Percentiles rank a stretch among this genome's conserved stretches.
phyloP scores from a whole-genome alignment of 768 basidiomycete genomes.

The Wakefieldia striispora region DNA sequence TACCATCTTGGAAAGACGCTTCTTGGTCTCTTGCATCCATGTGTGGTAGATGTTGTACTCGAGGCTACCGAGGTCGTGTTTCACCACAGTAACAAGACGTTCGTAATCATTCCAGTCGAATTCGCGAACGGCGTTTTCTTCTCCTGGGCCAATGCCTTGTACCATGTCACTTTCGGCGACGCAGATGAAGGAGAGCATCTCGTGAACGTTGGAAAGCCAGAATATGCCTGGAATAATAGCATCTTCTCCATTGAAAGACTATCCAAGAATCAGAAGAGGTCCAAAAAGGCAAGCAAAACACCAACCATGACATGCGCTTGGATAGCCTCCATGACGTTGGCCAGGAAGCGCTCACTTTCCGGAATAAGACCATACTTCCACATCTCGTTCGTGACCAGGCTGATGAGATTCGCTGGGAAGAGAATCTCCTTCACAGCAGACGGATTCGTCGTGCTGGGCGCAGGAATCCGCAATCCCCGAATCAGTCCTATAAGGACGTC shows the following conservation, averaged over 20 bases:
- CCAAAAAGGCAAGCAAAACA: constrained; percentile 13
- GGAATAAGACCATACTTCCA: constrained; percentile 98
- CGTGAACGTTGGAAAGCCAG: constrained; percentile 99
- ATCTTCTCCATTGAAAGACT: constrained; percentile 93
- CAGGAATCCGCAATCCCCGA: constrained; percentile 88
- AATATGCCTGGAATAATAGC: constrained; percentile 95
- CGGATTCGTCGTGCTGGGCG: constrained; percentile 84
- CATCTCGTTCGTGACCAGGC: constrained; percentile 99
- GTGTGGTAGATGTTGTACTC: constrained; percentile 99
- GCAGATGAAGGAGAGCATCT: constrained; percentile 98
- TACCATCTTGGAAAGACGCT: constrained; percentile 93
- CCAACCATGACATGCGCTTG: constrained; percentile 97
- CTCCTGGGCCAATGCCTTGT: constrained; percentile 95
- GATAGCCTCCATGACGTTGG: constrained; percentile 97
- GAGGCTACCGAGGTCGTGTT: constrained; percentile 95
- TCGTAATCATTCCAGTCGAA: constrained; percentile 99
- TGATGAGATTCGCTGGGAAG: constrained; percentile 98
- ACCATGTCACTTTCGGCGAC: constrained; percentile 99
- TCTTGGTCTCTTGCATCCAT: constrained; percentile 99
- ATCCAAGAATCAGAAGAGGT: constrained; percentile 5
- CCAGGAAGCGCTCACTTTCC: constrained; percentile 96
- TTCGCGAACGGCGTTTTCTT: constrained; percentile 85
- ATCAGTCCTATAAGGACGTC: constrained; percentile 91
- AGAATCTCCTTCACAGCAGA: constrained; percentile 96
- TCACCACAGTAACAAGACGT: constrained; percentile 94